Evolutionary conservation across 2,329 filamentous ascomycete genomes (phyloP), one percentile per base, ranked within the genome.

Genomic region (Diaporthe sp.): DNA sequence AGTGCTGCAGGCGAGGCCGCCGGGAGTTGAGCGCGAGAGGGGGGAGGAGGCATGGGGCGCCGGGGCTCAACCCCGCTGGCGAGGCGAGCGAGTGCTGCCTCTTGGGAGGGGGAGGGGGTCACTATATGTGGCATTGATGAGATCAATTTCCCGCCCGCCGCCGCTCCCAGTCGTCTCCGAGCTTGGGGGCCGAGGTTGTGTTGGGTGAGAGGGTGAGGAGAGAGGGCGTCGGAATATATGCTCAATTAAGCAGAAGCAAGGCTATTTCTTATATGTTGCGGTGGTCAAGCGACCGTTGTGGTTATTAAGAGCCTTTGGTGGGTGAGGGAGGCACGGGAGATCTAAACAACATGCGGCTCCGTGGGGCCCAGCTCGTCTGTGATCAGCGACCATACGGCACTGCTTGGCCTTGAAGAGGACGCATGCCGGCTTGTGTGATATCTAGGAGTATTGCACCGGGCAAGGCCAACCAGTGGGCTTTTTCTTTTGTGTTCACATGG

Each of bases 71-170:
- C 12, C 12, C 37, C 3, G 10, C 12, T 12, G 37, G 37, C 37
- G 37, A 39, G 62, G 31, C 31, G n/a, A 53, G 65, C 65, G n/a
- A 68, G 65, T 68, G 46, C 46, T 39, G 49, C 34, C 22, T 25
- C 13, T 68, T 28, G 10, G 51, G 25, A 7, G 51, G 31, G 31
- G n/a, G 13, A 28, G 31, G 44, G 19, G 44, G 6, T 12, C 6
- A 25, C 10, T 39, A 17, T 39, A 15, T 19, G 65, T 13, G 65
- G 65, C 65, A 53, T 68, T 68, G 46, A 68, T 34, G 46, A 68
- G 46, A 34, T 34, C 65, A 53, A 68, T 53, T 53, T 34, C 46
- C 37, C 46, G 31, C n/a, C 46, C 44, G 37, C 31, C 28, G 31
- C 44, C 22, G 44, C 44, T 37, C 62, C 34, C 25, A n/a, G 65